phyloP scores from a whole-genome alignment of 140 eudicot genomes.

The Senecio squalidus region DNA sequence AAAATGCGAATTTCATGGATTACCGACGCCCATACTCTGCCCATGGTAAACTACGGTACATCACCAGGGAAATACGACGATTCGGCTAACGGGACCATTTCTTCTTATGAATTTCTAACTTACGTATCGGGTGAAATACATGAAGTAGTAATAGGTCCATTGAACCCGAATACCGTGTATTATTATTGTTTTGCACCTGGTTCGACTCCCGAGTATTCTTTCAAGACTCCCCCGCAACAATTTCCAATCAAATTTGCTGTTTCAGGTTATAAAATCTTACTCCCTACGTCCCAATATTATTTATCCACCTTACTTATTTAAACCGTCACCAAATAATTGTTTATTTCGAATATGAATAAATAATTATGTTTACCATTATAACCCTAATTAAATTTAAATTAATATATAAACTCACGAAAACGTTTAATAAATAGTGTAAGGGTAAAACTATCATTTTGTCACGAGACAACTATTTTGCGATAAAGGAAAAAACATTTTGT shows the following conservation, averaged over 20 bases:
- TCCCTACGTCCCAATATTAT: too few species aligned
- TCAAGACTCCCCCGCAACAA: conserved; percentile 66
- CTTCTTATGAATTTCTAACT: conserved; percentile 32
- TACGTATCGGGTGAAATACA: conserved; percentile 67
- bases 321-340: too few species aligned
- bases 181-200: conserved; percentile 47
- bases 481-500: too few species aligned
- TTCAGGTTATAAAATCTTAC: conserved; percentile 33
- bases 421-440: too few species aligned
- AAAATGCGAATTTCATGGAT: conserved; percentile 84
- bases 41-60: conserved; percentile 55
- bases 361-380: too few species aligned
- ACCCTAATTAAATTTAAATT: too few species aligned
- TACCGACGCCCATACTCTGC: conserved; percentile 35
- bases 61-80: conserved; percentile 34
- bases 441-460: too few species aligned
- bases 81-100: conserved; percentile 40
- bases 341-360: too few species aligned
- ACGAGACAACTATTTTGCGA: too few species aligned
- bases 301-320: too few species aligned
- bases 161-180: conserved; percentile 50
- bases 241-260: conserved; percentile 62
- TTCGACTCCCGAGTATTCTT: conserved; percentile 39
- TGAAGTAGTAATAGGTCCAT: conserved; percentile 57
- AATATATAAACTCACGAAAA: too few species aligned